These are phyloP conservation scores for Bonia amplexicaulis DNA, from an alignment of 176 grass and related monocot species.

Conservation along the genomic window DNA sequence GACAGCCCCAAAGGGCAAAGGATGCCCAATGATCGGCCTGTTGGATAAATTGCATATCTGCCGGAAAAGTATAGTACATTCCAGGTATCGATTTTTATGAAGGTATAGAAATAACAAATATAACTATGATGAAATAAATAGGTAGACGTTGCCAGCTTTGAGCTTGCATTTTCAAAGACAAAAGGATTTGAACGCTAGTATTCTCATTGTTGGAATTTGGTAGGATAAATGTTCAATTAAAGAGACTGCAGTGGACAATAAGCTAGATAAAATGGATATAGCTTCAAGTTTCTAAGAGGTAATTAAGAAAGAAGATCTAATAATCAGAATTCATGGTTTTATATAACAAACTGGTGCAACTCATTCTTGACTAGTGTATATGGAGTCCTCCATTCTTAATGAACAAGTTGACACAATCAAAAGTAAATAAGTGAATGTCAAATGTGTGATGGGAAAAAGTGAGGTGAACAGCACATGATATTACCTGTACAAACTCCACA, in stretches of 20 bases:
- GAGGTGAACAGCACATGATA: neutral
- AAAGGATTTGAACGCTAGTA: neutral
- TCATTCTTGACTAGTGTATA: neutral
- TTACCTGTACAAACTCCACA: slow-evolving; percentile 79
- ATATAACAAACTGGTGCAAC: neutral
- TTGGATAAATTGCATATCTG: slow-evolving; percentile 70
- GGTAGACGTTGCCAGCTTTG: neutral
- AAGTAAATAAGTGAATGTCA: neutral
- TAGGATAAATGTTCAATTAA: neutral
- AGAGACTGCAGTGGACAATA: neutral
- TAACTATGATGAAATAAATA: neutral
- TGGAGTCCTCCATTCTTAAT: neutral
- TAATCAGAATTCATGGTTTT: neutral
- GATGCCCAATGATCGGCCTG: slow-evolving; percentile 39
- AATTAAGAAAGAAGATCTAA: neutral
- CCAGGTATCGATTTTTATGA: neutral
- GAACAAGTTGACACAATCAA: neutral
- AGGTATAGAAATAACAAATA: neutral
- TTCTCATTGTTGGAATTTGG: neutral
- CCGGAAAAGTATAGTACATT: neutral
- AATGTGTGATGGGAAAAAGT: neutral
- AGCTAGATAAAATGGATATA: neutral
- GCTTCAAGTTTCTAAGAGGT: neutral
- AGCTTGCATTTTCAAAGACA: neutral
- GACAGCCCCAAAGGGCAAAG: slow-evolving; percentile 60